Base-by-base conservation (phyloP, 2,329 filamentous ascomycete species). In the Trichoderma simmonsii region DNA sequence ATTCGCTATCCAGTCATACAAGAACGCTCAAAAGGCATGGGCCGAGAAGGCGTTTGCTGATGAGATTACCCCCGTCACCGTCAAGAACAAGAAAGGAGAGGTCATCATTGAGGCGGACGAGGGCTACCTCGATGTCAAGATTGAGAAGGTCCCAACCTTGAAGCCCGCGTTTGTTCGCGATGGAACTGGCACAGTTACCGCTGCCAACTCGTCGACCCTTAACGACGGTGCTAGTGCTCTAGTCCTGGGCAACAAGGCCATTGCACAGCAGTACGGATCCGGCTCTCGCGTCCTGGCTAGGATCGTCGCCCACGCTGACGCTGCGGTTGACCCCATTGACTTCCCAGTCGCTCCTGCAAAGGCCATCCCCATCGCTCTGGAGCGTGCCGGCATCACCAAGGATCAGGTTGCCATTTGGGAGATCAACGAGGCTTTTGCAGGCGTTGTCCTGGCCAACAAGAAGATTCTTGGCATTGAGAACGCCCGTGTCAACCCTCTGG, bases 371-470 rank as follows among this genome's bases (percentile, higher is more conserved):
- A 90, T 98, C 77, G 95, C 95, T 12, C 86, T 99, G 65, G 89
- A 94, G 82, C 89, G 95, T 71, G 96, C 96, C 1, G 95, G 95
- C 12, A 95, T 99, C 76, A 93, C 90, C 75, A 94, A 95, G 83
- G 92, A 97, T 61, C 93, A 98, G 81, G 94, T 99, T 60, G 91
- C 95, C 6, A 85, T 98, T 26, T 98, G 96, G 95, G 96, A 98
- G 81, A 97, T 99, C 83, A 99, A 99, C 82, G 96, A 99, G 84
- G 96, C 96, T 0, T 99, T 99, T 80, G 95, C 96, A 32, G 93
- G 93, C 5, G 95, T 98, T 34, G 96, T 98, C 82, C 94, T 96
- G 80, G 95, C 95, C 56, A 98, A 98, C 79, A 92, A 93, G 78
- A 95, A 97, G 91, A 94, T 97, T 74, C 88, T 97, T 39, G 93